Conservation (phyloP, 257 asterid species). For the Datura wrightii region DNA sequence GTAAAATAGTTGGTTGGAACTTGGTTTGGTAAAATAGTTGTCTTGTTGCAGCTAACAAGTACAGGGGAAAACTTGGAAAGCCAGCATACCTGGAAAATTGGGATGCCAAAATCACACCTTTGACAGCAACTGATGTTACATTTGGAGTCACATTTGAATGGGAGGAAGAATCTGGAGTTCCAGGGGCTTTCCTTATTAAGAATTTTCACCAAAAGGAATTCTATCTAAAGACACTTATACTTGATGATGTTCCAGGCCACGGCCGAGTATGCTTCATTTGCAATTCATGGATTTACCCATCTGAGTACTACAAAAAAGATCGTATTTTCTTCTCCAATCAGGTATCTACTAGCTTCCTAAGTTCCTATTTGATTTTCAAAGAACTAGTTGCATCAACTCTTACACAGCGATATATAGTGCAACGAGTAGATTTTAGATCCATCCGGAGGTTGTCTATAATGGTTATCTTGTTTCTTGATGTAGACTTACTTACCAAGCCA, state of each 20-base stretch:
- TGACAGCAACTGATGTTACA: slow-evolving; percentile 36
- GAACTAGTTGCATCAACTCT: not conserved
- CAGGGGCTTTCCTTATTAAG: slow-evolving; percentile 46
- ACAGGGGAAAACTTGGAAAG: slow-evolving; percentile 36
- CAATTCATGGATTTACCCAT: slow-evolving; percentile 49
- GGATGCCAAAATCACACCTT: not conserved
- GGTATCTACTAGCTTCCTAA: not conserved
- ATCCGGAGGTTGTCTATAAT: not conserved
- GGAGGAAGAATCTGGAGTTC: slow-evolving; percentile 40
- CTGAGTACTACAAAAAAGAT: slow-evolving; percentile 32
- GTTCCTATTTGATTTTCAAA: not conserved
- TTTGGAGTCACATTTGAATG: slow-evolving; percentile 38
- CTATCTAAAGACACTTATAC: slow-evolving; percentile 46
- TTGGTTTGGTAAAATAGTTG: not conserved
- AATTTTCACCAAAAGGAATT: slow-evolving; percentile 43
- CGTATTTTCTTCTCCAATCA: slow-evolving; percentile 47
- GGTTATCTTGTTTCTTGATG: not conserved
- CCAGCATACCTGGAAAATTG: slow-evolving; percentile 40
- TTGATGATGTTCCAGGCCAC: slow-evolving; percentile 38
- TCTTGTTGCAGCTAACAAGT: slow-evolving; percentile 23
- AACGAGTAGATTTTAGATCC: too few relatives aligned
- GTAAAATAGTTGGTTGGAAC: too few relatives aligned
- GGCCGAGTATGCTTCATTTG: slow-evolving; percentile 39
- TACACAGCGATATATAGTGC: not conserved
- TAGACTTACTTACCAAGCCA: slow-evolving; percentile 47